A percentile compares a stretch with the other conserved stretches of the same genome.
Evolutionary conservation across 2,329 filamentous ascomycete genomes (phyloP).

Genomic region (Trichoderma breve): DNA sequence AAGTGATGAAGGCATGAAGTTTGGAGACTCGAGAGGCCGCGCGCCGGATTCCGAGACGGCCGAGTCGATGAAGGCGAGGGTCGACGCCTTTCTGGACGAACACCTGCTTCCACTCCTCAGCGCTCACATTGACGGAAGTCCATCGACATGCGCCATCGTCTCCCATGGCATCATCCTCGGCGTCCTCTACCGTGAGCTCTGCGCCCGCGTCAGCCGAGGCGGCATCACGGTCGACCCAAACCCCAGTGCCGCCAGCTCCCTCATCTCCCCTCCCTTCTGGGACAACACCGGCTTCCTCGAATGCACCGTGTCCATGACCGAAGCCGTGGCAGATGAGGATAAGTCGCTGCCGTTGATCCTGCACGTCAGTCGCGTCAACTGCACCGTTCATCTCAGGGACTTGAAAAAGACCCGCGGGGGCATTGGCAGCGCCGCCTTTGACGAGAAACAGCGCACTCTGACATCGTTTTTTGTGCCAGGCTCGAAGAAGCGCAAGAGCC

Average conservation of each 20-base stretch:
- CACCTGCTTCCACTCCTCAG: conserved; percentile 56
- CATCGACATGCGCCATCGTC: conserved; percentile 59
- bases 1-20: conserved; percentile 64
- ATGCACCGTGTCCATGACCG: conserved; percentile 25
- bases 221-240: conserved; percentile 23
- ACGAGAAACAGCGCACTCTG: conserved; percentile 72
- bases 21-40: conserved; percentile 38
- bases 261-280: conserved; percentile 40
- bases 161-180: conserved; percentile 82
- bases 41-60: conserved; percentile 63
- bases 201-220: conserved; percentile 47
- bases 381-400: conserved; percentile 66
- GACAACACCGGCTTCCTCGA: conserved; percentile 54
- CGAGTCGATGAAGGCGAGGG: conserved; percentile 63
- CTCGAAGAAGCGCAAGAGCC: conserved; percentile 9
- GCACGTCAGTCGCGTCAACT: conserved; percentile 62
- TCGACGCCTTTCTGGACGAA: conserved; percentile 63
- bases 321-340: not conserved
- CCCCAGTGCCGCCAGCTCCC: conserved; percentile 18
- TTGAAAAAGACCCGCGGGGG: conserved; percentile 79
- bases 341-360: conserved; percentile 39
- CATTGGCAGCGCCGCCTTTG: conserved; percentile 74
- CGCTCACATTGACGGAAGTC: conserved; percentile 7
- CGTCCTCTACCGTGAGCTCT: conserved; percentile 62
- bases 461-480: conserved; percentile 65